Percentiles rank a stretch among this genome's conserved stretches.
Conservation (phyloP, 108 stramenopile species). For the Asterionellopsis glacialis region DNA sequence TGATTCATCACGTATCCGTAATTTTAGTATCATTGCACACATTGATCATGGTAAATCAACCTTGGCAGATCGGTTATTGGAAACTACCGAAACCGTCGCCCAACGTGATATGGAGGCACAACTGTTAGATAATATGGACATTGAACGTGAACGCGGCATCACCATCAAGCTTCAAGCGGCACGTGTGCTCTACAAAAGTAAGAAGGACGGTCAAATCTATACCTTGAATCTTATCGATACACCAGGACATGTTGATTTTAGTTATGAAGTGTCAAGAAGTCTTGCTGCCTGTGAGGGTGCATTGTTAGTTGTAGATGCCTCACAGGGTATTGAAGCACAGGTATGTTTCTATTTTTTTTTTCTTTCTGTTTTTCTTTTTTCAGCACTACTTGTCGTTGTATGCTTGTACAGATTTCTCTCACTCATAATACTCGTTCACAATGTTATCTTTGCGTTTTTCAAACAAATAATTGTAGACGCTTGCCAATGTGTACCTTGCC, state of each 20-base stretch:
- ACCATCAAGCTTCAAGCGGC: slow-evolving; percentile 99
- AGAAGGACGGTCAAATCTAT: slow-evolving; percentile 81
- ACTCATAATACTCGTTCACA: background rate
- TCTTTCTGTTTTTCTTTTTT: too few relatives aligned
- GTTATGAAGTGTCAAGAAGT: slow-evolving; percentile 94
- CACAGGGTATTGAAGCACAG: slow-evolving; percentile 99
- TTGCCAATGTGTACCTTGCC: slow-evolving; percentile 97
- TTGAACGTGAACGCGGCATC: slow-evolving; percentile 98
- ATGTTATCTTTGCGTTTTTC: too few relatives aligned
- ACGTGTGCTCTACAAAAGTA: slow-evolving; percentile 83
- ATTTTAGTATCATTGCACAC: slow-evolving; percentile 98
- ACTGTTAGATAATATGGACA: slow-evolving; percentile 94
- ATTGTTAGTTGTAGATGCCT: slow-evolving; percentile 94
- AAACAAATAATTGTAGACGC: slow-evolving; percentile 53
- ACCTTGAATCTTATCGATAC: slow-evolving; percentile 76
- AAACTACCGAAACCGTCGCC: slow-evolving; percentile 84
- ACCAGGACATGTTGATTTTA: slow-evolving; percentile 95
- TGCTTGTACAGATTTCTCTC: too few relatives aligned
- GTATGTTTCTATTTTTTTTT: slow-evolving; percentile 18
- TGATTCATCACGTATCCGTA: slow-evolving; percentile 81
- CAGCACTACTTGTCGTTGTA: too few relatives aligned
- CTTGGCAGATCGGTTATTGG: slow-evolving; percentile 87
- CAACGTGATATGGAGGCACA: slow-evolving; percentile 91
- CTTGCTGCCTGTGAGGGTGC: slow-evolving; percentile 99
- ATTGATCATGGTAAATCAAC: slow-evolving; percentile 89